Percentiles rank a stretch among this genome's conserved stretches.
Evolutionary conservation across 2,329 filamentous ascomycete species (phyloP).

Genomic region (Sarocladium kiliense): DNA sequence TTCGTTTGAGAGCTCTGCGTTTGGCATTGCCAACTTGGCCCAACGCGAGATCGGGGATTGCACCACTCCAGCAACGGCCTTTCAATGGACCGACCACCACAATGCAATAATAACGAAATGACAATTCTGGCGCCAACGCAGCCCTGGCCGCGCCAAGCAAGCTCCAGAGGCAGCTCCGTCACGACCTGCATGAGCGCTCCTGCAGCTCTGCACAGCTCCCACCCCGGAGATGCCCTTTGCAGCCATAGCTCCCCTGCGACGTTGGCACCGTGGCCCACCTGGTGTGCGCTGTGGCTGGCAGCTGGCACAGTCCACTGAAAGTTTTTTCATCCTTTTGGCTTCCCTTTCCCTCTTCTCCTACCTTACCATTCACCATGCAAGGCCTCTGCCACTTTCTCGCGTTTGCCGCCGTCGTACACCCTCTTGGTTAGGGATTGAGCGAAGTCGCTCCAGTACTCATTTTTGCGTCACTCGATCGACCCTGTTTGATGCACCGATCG

Average conservation of each 20-base stretch:
- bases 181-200: not conserved
- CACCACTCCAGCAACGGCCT: too few relatives aligned
- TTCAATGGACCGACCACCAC: too few relatives aligned
- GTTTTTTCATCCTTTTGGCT: slow-evolving; percentile 2
- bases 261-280: not conserved
- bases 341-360: too few relatives aligned
- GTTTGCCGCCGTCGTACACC: slow-evolving; percentile 1
- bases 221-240: slow-evolving; percentile 7
- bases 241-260: not conserved
- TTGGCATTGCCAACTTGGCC: too few relatives aligned
- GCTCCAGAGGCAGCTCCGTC: slow-evolving; percentile 3
- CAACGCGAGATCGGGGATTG: too few relatives aligned
- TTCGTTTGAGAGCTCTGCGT: too few relatives aligned
- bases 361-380: not conserved
- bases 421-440: not conserved
- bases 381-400: not conserved
- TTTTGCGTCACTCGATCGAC: not conserved
- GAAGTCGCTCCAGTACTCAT: slow-evolving; percentile 1
- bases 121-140: too few relatives aligned
- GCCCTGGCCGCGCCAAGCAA: not conserved
- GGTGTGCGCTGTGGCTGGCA: slow-evolving; percentile 1
- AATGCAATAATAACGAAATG: too few relatives aligned
- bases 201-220: not conserved
- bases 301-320: slow-evolving; percentile 2
- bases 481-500: not conserved